Percentiles rank a stretch among this genome's conserved stretches.
phyloP scores from a whole-genome alignment of 2,329 filamentous ascomycete genomes.

The Pyricularia pennisetigena region DNA sequence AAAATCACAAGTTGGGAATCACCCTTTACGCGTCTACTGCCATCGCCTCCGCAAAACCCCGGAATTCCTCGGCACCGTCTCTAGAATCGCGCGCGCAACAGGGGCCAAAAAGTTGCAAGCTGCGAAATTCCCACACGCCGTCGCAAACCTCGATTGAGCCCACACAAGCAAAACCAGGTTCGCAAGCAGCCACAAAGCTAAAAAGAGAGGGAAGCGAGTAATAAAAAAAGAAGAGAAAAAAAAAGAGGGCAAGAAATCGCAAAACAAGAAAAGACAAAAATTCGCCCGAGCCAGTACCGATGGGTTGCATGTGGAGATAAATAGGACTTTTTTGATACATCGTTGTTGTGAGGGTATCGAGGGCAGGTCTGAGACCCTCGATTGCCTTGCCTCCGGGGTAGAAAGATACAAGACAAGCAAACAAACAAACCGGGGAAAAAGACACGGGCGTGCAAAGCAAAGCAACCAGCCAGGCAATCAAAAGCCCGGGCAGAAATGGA shows the following conservation, averaged over 20 bases:
- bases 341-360: not conserved
- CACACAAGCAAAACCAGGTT: not conserved
- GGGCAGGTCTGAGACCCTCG: not conserved
- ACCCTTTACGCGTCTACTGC: not conserved
- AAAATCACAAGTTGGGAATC: not conserved
- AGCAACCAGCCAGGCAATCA: not conserved
- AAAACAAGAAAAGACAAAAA: not conserved
- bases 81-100: not conserved
- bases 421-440: not conserved
- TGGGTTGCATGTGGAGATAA: not conserved
- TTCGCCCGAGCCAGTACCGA: not conserved
- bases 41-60: not conserved
- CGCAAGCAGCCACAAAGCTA: not conserved
- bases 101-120: not conserved
- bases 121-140: not conserved
- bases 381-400: not conserved
- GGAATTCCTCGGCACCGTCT: not conserved
- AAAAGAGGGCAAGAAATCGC: not conserved
- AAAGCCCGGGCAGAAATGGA: conserved; percentile 26
- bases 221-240: not conserved
- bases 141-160: not conserved
- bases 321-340: not conserved
- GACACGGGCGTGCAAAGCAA: not conserved
- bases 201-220: not conserved
- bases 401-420: not conserved